Evolutionary conservation across 352 stramenopile species (phyloP), one percentile per base, ranked within the genome.

Genomic region (Phytophthora agathidicida): DNA sequence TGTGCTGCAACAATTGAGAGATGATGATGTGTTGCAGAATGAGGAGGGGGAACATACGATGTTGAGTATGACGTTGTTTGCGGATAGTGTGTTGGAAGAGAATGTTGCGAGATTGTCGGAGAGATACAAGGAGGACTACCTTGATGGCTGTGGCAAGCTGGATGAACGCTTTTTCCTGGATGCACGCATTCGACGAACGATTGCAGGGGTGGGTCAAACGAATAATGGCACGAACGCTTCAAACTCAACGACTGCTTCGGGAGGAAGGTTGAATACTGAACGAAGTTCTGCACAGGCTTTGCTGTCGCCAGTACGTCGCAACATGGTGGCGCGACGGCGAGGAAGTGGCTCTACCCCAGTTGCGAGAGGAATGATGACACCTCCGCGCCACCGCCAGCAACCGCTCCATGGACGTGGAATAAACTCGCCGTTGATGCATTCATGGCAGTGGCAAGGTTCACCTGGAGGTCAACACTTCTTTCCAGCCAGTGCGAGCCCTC

Each of bases 401-500:
- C 20, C 33, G 5, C 59, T 52, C 23, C 61, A 47, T 27, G 42
- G 43, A 47, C 51, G 45, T 44, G 57, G 56, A 44, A 33, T 60
- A 14, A 62, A 68, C 14, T 75, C 70, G 2, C 65, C 66, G 0
- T 51, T 75, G 33, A 58, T 64, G 42, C 61, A 71, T 51, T 79
- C 84, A 0, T 92, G 82, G 80, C 84, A 93, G 39, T 92, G 73
- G 73, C 72, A 93, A 43, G 83, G 74, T 2, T 77, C 82, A n/a
- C 76, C 83, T 1, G 24, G 50, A 24, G 48, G 56, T 16, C 13
- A 42, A 13, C 57, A 44, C 13, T 56, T 67, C 23, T 30, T 65
- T 23, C 11, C 50, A 1, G 9, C 49, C 6, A 45, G 24, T 66
- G 62, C 52, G 28, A 78, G 46, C 27, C 73, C 72, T 38, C 61